Percentiles rank a stretch among this genome's conserved stretches.
Evolutionary conservation across 1,139 yeast genomes (phyloP).

Genomic region (Spathaspora sp.): DNA sequence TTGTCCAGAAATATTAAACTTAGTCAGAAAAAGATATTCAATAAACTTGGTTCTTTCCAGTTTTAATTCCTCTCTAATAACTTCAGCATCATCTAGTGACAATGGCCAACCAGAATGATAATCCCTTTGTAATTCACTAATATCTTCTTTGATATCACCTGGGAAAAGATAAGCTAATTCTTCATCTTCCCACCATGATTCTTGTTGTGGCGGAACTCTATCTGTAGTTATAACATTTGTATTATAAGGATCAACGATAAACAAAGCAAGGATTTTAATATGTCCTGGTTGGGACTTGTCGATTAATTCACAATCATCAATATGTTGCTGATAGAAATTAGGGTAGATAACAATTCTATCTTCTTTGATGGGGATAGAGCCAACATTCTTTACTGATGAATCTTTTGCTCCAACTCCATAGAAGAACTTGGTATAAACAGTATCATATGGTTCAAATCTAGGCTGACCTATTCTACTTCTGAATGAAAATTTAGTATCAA

Average conservation of each 20-base stretch:
- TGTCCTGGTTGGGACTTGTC: constrained; percentile 38
- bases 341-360: constrained; percentile 39
- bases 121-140: constrained; percentile 8
- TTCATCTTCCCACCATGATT: constrained; percentile 31
- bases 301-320: constrained; percentile 35
- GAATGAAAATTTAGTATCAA: constrained; percentile 38
- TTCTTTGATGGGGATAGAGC: constrained; percentile 25
- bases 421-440: constrained; percentile 20
- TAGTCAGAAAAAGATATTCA: too few relatives aligned
- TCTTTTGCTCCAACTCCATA: constrained; percentile 34
- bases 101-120: constrained; percentile 18
- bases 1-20: too few relatives aligned
- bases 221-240: constrained; percentile 25
- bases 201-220: constrained; percentile 42
- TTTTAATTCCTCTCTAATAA: constrained; percentile 29
- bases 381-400: constrained; percentile 21
- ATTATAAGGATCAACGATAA: too few relatives aligned
- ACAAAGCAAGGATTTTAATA: constrained; percentile 41
- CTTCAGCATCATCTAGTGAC: constrained; percentile 25
- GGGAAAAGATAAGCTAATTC: constrained; percentile 14
- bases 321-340: constrained; percentile 40
- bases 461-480: constrained; percentile 35
- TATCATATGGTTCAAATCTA: constrained; percentile 36
- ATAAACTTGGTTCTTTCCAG: constrained; percentile 33
- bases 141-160: constrained; percentile 11